Conservation (phyloP, 768 basidiomycete genomes). For the Amanita muscaria region DNA sequence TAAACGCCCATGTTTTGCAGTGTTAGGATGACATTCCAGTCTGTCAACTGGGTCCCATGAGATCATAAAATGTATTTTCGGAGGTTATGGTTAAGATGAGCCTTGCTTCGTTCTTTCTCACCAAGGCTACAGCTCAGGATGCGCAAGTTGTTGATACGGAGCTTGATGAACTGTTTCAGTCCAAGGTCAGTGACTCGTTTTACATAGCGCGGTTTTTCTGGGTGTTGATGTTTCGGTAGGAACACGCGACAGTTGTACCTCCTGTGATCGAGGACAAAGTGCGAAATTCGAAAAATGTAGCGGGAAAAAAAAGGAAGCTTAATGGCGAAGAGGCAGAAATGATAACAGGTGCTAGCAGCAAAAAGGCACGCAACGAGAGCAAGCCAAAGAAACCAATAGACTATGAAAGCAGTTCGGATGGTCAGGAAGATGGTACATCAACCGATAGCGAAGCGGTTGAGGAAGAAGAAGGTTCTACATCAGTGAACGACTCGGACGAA, state of each 20-base stretch:
- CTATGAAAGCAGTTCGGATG: background rate
- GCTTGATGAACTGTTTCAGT: conserved; percentile 4
- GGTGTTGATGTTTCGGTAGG: background rate
- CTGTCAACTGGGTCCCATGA: background rate
- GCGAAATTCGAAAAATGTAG: background rate
- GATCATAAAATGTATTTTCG: background rate
- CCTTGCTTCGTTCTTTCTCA: conserved; percentile 4
- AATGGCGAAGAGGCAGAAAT: background rate
- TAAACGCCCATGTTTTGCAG: conserved; percentile 15
- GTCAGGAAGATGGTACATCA: background rate
- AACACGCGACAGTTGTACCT: background rate
- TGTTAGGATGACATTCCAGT: background rate
- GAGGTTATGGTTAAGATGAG: background rate
- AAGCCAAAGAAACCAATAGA: background rate
- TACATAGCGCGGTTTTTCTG: background rate
- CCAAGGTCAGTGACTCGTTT: background rate
- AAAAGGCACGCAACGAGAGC: background rate
- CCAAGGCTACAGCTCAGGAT: background rate
- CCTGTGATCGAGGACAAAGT: background rate
- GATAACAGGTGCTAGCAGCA: background rate
- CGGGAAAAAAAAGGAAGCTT: conserved; percentile 1
- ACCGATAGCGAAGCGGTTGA: background rate
- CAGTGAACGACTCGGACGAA: background rate
- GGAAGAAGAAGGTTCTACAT: background rate
- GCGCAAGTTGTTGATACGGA: conserved; percentile 1